Conservation (phyloP, 768 basidiomycete genomes). For the Saitozyma sp. region DNA sequence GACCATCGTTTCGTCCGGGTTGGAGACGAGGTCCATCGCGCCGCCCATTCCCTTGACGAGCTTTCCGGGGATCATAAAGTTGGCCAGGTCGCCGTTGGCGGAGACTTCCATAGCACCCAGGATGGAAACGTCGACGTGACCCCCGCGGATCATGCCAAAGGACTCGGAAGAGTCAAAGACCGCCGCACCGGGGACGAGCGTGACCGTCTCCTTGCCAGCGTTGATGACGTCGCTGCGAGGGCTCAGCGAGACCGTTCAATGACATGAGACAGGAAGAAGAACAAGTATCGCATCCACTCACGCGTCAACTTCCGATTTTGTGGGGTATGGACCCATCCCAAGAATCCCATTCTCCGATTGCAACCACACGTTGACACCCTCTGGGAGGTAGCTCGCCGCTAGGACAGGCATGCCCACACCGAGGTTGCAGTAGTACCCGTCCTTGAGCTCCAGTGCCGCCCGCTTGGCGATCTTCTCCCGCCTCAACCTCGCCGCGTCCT, state of each 20-base stretch:
- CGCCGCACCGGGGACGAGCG: conserved; percentile 85
- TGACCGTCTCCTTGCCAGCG: conserved; percentile 59
- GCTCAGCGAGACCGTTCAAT: background rate
- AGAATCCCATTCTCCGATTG: conserved; percentile 56
- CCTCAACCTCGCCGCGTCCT: conserved; percentile 23
- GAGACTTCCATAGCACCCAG: conserved; percentile 91
- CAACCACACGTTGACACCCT: conserved; percentile 54
- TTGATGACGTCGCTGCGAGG: conserved; percentile 47
- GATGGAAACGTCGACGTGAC: conserved; percentile 90
- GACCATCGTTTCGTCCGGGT: conserved; percentile 88
- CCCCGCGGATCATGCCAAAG: conserved; percentile 96
- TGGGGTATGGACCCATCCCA: conserved; percentile 55
- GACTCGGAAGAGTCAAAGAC: conserved; percentile 92
- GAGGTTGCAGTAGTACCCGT: conserved; percentile 53
- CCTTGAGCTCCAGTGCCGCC: conserved; percentile 48
- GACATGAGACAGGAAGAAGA: background rate
- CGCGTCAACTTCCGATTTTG: conserved; percentile 53
- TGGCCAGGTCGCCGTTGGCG: conserved; percentile 84
- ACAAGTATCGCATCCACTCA: conserved; percentile 12
- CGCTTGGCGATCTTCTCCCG: conserved; percentile 45
- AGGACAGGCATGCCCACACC: conserved; percentile 56
- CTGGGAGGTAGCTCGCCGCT: conserved; percentile 51
- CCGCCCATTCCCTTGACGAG: conserved; percentile 68
- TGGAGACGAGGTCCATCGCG: conserved; percentile 94
- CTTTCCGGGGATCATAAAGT: conserved; percentile 98